Conservation (phyloP, 768 basidiomycete genomes). For the Mycena kentingensis region DNA sequence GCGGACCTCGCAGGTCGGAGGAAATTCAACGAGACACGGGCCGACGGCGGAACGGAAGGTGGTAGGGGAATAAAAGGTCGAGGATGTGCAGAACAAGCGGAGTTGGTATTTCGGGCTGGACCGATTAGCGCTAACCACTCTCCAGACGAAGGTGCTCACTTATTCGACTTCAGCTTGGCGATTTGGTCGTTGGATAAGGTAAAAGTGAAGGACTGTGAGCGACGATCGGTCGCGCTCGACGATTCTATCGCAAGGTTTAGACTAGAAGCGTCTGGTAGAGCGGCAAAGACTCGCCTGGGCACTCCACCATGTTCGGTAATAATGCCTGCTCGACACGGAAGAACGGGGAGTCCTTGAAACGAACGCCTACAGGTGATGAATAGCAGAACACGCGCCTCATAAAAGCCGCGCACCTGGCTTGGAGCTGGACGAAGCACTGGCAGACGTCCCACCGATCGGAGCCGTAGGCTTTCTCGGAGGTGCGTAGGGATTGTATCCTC, state of each 20-base stretch:
- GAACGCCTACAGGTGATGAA: slow-evolving; percentile 50
- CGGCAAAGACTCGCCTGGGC: slow-evolving; percentile 61
- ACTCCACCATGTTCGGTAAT: slow-evolving; percentile 67
- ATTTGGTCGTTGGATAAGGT: slow-evolving; percentile 67
- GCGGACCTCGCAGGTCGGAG: slow-evolving; percentile 87
- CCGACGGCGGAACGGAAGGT: slow-evolving; percentile 52
- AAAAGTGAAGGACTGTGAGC: slow-evolving; percentile 62
- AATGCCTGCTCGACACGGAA: slow-evolving; percentile 67
- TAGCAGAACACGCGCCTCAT: slow-evolving; percentile 19
- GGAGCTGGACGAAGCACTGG: slow-evolving; percentile 33
- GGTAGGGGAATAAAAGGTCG: slow-evolving; percentile 61
- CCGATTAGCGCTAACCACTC: slow-evolving; percentile 9
- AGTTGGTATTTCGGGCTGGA: slow-evolving; percentile 73
- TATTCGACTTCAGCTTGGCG: slow-evolving; percentile 55
- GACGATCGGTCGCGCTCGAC: slow-evolving; percentile 74
- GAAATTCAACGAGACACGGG: slow-evolving; percentile 86
- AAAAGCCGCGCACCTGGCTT: slow-evolving; percentile 30
- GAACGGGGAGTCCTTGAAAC: slow-evolving; percentile 82
- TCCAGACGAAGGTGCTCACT: slow-evolving; percentile 41
- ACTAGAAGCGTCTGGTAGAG: slow-evolving; percentile 1
- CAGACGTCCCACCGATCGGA: slow-evolving; percentile 37
- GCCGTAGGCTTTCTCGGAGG: slow-evolving; percentile 50
- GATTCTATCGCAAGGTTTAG: slow-evolving; percentile 55
- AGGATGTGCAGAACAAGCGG: slow-evolving; percentile 87
- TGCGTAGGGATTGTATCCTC: slow-evolving; percentile 69